Conservation (phyloP, 2,329 filamentous ascomycete species). For the Colletotrichum sp. region DNA sequence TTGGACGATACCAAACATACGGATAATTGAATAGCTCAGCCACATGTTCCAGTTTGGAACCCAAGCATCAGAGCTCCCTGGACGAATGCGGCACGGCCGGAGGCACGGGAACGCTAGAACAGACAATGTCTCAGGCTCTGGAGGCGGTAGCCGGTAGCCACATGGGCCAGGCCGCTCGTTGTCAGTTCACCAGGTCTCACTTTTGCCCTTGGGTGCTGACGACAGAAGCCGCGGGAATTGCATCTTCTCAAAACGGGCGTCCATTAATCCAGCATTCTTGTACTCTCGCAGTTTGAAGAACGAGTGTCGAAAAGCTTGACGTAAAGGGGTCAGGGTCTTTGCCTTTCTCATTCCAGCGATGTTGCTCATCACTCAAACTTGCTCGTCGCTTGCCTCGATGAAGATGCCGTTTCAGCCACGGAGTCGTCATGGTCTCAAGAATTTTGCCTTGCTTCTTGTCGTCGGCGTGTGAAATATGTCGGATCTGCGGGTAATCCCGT, state of each 20-base stretch:
- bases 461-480: not conserved
- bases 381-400: not conserved
- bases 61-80: not conserved
- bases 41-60: not conserved
- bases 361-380: not conserved
- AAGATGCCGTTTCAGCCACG: not conserved
- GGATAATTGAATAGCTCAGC: not conserved
- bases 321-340: not conserved
- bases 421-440: not conserved
- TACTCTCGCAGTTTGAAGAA: not conserved
- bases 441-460: not conserved
- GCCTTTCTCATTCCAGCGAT: not conserved
- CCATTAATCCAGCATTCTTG: not conserved
- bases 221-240: not conserved
- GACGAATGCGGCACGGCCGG: not conserved
- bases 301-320: not conserved
- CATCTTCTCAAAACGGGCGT: not conserved
- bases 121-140: not conserved
- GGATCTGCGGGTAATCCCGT: not conserved
- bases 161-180: not conserved
- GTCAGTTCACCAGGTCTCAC: not conserved
- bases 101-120: not conserved
- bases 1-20: not conserved
- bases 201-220: not conserved
- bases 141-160: not conserved